These are phyloP conservation scores for Puccinia coronata DNA, from an alignment of 1,284 basidiomycete species.

Conservation along the genomic window DNA sequence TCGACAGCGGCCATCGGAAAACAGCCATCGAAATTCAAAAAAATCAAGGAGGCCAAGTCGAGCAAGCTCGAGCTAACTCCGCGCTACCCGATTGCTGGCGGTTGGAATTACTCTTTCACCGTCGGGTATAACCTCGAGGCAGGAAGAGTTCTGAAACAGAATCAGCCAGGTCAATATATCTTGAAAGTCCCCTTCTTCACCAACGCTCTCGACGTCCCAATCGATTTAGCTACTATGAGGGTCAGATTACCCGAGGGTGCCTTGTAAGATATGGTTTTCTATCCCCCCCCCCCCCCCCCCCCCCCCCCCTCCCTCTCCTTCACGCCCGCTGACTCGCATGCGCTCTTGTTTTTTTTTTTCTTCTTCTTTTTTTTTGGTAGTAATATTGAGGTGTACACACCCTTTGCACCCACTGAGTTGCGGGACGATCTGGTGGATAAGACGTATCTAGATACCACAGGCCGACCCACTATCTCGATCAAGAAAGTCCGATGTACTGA, in stretches of 20 bases:
- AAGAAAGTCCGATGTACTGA: constrained; percentile 74
- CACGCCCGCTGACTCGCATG: background rate
- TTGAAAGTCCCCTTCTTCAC: constrained; percentile 85
- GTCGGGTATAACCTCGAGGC: constrained; percentile 88
- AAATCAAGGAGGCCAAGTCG: constrained; percentile 59
- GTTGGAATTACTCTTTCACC: constrained; percentile 96
- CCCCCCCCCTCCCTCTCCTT: background rate
- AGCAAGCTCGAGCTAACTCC: constrained; percentile 75
- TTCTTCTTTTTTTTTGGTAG: constrained; percentile 59
- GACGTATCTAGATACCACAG: constrained; percentile 91
- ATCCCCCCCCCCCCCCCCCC: background rate
- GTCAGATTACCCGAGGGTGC: constrained; percentile 92
- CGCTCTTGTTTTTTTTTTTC: background rate
- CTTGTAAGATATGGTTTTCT: constrained; percentile 63
- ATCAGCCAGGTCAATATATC: constrained; percentile 67
- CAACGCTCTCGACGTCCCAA: constrained; percentile 73
- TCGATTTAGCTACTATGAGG: constrained; percentile 75
- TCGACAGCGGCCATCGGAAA: constrained; percentile 49
- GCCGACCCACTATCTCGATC: constrained; percentile 76
- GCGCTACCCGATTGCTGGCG: constrained; percentile 88
- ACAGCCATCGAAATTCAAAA: constrained; percentile 63
- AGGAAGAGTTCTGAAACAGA: constrained; percentile 64
- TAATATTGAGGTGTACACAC: constrained; percentile 72
- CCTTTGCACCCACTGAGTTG: constrained; percentile 70
- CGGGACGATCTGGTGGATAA: constrained; percentile 69